Evolutionary conservation across 2,329 filamentous ascomycete species (phyloP), one percentile per base, ranked within the genome.

Genomic region (Cadophora malorum): DNA sequence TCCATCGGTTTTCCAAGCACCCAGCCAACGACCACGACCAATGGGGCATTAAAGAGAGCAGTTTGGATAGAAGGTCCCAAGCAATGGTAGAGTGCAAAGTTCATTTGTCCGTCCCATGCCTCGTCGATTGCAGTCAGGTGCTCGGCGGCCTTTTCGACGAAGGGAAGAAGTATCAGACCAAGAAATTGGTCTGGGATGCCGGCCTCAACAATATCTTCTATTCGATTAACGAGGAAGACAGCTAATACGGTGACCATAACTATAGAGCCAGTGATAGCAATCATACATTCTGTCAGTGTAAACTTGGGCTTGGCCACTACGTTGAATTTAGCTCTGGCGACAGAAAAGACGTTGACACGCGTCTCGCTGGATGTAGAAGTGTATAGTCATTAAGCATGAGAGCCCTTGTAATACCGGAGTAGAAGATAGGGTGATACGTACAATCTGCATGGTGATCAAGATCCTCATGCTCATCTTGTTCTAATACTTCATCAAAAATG

Each of bases 71-170:
- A 95, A 2, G 93, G 90, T 41, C 93, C 93, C n/a, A 73, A 68
- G 25, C 73, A 71, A 67, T 74, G 72, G 19, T 71, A 69, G 10
- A 73, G 63, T 9, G 72, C 73, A 7, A 72, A 70, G 41, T 73
- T 73, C 73, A 94, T 93, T 77, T 91, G 89, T 76, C 92, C 88
- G 74, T 93, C 91, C 84, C 89, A 95, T 21, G 93, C 92, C 83
- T 96, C 92, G 73, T 96, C 91, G 67, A 96, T 83, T 53, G 92
- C 91, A 1, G 91, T 94, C 60, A 96, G 81, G 79, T 96, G 93
- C 79, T 96, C 93, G 10, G 93, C 92, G 2, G 91, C 89, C 79
- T 96, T 96, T 77, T 96, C 93, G 4, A 96, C 92, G 0, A 96
- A 84, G 3, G 92, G 90, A 3, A 96, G 86, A 0, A 96, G 84